phyloP scores from a whole-genome alignment of 2,329 filamentous ascomycete genomes.

The Aciculosporium take region DNA sequence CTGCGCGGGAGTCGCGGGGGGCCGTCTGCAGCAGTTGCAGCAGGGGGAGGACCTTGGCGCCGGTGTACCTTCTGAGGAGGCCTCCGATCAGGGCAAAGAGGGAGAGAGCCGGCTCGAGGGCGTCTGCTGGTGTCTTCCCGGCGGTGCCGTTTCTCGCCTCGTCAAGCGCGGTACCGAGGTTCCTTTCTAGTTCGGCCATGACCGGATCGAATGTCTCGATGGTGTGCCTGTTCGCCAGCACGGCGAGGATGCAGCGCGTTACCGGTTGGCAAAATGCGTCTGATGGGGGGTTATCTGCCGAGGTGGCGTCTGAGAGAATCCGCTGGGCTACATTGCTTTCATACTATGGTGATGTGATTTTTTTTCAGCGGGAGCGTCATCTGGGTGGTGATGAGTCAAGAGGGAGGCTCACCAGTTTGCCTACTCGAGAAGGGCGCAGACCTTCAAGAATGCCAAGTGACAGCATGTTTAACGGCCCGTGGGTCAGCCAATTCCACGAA shows the following conservation, averaged over 20 bases:
- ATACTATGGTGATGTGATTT: conserved; percentile 17
- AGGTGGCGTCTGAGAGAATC: conserved; percentile 16
- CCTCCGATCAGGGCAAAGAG: conserved; percentile 24
- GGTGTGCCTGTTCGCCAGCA: conserved; percentile 31
- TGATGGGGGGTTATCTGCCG: conserved; percentile 3
- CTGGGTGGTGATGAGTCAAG: neutral
- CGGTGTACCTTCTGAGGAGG: conserved; percentile 23
- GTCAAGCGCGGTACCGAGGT: conserved; percentile 11
- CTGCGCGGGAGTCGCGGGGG: conserved; percentile 19
- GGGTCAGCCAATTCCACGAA: conserved; percentile 20
- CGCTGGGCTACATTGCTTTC: conserved; percentile 21
- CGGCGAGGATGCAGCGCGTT: conserved; percentile 23
- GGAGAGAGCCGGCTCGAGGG: conserved; percentile 10
- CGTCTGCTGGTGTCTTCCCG: neutral
- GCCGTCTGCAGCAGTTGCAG: conserved; percentile 23
- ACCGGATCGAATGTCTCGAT: conserved; percentile 19
- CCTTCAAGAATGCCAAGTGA: conserved; percentile 25
- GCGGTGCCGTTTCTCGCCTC: neutral
- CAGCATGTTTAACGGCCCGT: conserved; percentile 19
- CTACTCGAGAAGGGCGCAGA: conserved; percentile 20
- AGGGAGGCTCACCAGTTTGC: conserved; percentile 18
- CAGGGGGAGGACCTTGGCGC: conserved; percentile 19
- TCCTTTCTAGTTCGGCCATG: conserved; percentile 15
- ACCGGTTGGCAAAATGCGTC: conserved; percentile 13
- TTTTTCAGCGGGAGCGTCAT: neutral